Conservation (phyloP, 2,329 filamentous ascomycete species). For the Paraphaeosphaeria sporulosa region DNA sequence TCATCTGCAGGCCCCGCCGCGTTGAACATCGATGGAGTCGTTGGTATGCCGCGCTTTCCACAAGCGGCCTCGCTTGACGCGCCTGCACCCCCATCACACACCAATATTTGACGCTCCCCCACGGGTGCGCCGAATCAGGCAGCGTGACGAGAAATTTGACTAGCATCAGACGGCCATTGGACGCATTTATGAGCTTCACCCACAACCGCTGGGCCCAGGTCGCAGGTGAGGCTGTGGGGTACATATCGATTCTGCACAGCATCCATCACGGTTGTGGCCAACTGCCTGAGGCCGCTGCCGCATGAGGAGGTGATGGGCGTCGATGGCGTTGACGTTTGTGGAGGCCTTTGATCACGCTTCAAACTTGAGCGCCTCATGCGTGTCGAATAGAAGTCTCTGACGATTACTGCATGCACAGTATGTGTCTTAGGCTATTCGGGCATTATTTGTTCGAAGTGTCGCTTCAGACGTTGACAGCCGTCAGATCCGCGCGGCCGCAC, state of each 20-base stretch:
- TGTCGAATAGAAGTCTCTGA: not conserved
- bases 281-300: not conserved
- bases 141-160: conserved; percentile 20
- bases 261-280: not conserved
- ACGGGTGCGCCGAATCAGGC: conserved; percentile 26
- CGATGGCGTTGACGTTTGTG: too few species aligned
- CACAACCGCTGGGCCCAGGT: not conserved
- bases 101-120: conserved; percentile 34
- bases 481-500: too few species aligned
- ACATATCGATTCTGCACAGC: conserved; percentile 2
- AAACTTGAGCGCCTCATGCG: too few species aligned
- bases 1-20: conserved; percentile 4
- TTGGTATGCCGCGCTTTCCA: conserved; percentile 33
- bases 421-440: too few species aligned
- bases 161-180: conserved; percentile 31
- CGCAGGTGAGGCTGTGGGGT: conserved; percentile 4
- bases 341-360: too few species aligned
- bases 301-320: not conserved
- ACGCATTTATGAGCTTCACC: conserved; percentile 17
- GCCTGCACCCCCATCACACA: conserved; percentile 41
- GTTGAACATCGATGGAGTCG: conserved; percentile 7
- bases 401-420: too few species aligned
- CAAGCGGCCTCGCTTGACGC: conserved; percentile 21
- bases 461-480: too few species aligned
- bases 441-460: too few species aligned